Evolutionary conservation across 2,329 filamentous ascomycete species (phyloP), one percentile per base, ranked within the genome.

Genomic region (Ascosphaera aggregata): DNA sequence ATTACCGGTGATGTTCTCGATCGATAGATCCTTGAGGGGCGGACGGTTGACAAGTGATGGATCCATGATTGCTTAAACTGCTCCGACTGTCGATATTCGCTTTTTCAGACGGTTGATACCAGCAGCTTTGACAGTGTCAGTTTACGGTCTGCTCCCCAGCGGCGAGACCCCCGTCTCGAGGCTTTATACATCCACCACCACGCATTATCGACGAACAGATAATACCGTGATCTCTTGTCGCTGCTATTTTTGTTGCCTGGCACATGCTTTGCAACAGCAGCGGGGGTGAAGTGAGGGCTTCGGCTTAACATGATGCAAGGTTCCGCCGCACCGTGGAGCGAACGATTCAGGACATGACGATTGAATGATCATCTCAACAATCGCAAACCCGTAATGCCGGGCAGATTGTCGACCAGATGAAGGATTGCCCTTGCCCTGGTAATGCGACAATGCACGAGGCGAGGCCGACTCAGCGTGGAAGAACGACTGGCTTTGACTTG

Each of bases 21-120:
- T 50, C 13, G 47, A 49, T 32, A 53, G 46, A 40, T 53, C 47
- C 41, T 47, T 49, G 31, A 51, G 43, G 2, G 55, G 53, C 3
- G 59, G 58, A 43, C 60, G 55, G 18, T 53, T 55, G 46, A 59
- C 55, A 40, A 55, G 44, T 13, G 55, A 56, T 42, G 58, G 58
- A 43, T 61, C 58, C 58, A 61, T 61, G 31, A 38, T 49, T 4
- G 11, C 11, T 32, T 9, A 32, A n/a, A 13, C 9, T 32, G 9
- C 11, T n/a, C 4, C 4, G 13, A 32, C 22, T 27, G 30, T 7
- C 13, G 30, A 5, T 32, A 32, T 5, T n/a, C n/a, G n/a, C n/a
- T n/a, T n/a, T n/a, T n/a, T n/a, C n/a, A n/a, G n/a, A n/a, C 4
- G 5, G 15, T 4, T 32, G 30, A 5, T 32, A n/a, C 30, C 11